Conservation (phyloP, 2,329 filamentous ascomycete species). For the Hysterium pulicare region DNA sequence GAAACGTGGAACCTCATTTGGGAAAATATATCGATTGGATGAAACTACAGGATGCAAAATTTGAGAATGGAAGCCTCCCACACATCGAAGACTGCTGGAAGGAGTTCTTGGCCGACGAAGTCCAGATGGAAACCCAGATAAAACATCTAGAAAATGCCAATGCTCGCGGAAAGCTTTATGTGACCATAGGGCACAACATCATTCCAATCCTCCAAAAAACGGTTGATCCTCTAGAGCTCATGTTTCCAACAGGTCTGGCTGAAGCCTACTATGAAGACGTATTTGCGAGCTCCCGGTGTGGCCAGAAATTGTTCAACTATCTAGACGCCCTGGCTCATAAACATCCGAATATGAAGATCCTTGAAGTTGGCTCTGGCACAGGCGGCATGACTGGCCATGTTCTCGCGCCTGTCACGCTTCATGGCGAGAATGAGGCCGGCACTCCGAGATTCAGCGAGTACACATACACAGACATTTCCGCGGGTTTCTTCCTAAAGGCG, state of each 20-base stretch:
- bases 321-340: conserved; percentile 3
- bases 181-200: conserved; percentile 1
- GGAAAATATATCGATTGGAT: not conserved
- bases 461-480: conserved; percentile 18
- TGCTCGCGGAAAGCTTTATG: not conserved
- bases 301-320: conserved; percentile 3
- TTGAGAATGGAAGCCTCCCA: not conserved
- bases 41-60: not conserved
- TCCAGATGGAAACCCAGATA: not conserved
- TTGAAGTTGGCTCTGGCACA: conserved; percentile 20
- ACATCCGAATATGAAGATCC: conserved; percentile 9
- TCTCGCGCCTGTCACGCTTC: conserved; percentile 4
- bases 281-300: conserved; percentile 3
- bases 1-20: not conserved
- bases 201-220: conserved; percentile 1
- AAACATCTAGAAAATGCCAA: not conserved
- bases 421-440: not conserved
- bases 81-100: not conserved
- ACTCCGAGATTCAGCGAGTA: conserved; percentile 10
- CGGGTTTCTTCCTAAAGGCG: conserved; percentile 15
- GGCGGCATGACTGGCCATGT: conserved; percentile 11
- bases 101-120: not conserved
- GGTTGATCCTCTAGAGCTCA: conserved; percentile 4
- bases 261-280: conserved; percentile 4
- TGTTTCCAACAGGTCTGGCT: conserved; percentile 1